Evolutionary conservation across 2,329 filamentous ascomycete species (phyloP), one percentile per base, ranked within the genome.

Genomic region (Moelleriella libera): DNA sequence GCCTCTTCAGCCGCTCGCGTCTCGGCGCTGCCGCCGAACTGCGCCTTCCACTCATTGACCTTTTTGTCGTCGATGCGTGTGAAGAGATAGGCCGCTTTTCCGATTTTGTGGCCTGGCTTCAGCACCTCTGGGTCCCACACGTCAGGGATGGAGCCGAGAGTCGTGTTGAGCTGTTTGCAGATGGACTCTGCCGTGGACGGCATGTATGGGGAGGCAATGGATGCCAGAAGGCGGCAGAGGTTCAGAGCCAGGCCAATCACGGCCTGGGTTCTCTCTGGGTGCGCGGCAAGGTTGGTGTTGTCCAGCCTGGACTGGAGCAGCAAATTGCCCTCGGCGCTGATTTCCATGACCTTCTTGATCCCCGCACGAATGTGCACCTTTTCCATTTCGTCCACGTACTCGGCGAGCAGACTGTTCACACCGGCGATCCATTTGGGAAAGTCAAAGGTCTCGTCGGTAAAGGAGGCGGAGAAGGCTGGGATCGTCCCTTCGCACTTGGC

Each of bases 191-290:
- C 74, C 7, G 84, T 89, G n/a, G 75, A 75, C 41, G 88, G 88
- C 73, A 96, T 86, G 67, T 90, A 96, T 0, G 89, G 89, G 46
- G 80, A 78, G 48, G 89, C 76, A 42, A 95, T 68, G 47, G 79
- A 82, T 28, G 88, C 85, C 44, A 94, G 74, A 32, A 96, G 80
- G 59, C 90, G 80, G 47, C 90, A 80, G 53, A 89, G 78, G 67
- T 94, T 94, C 50, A 94, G 71, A 1, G 83, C 86, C n/a, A 88
- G 71, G 48, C 86, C 84, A 47, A 94, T 73, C n/a, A 79, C 74
- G 6, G 72, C 70, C 37, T 68, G 66, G 50, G 73, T 76, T 37
- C 73, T 71, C 45, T 71, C 72, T 0, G 75, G 75, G 54, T 77
- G 64, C 34, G 76, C 73, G 3, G 68, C 65, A 28, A 79, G 63